A percentile compares a stretch with the other conserved stretches of the same genome.
Evolutionary conservation across 495 filamentous ascomycete genomes (phyloP).

Genomic region (Stereocaulon alpinum): DNA sequence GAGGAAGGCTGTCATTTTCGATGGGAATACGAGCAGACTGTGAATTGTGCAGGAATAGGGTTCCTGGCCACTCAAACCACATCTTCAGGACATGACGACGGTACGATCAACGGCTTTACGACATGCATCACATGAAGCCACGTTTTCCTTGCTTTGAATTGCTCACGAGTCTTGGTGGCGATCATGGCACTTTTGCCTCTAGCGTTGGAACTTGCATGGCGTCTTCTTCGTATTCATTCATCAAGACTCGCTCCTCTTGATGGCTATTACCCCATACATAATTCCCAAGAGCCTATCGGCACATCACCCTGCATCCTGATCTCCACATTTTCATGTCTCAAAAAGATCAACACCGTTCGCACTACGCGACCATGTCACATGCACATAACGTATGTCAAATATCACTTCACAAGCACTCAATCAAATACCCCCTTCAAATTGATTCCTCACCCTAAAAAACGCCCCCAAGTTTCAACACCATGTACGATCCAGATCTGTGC

Average conservation of each 20-base stretch:
- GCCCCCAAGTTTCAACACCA: constrained; percentile 2
- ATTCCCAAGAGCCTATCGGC: neutral
- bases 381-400: neutral
- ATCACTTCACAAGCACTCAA: neutral
- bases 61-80: constrained; percentile 83
- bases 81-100: constrained; percentile 40
- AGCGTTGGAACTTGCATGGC: neutral
- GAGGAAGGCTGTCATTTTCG: constrained; percentile 55
- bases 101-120: neutral
- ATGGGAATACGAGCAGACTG: constrained; percentile 84
- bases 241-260: neutral
- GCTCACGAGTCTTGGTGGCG: neutral
- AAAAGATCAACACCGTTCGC: neutral
- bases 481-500: constrained; percentile 10
- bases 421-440: neutral
- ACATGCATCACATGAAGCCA: neutral
- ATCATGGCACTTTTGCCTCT: neutral
- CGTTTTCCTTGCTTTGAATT: neutral
- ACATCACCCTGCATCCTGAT: neutral
- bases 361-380: neutral
- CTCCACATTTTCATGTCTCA: neutral
- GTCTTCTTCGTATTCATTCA: neutral
- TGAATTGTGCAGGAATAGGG: constrained; percentile 68
- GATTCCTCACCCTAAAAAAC: neutral
- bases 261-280: constrained; percentile 2